Evolutionary conservation across 2,329 filamentous ascomycete species (phyloP).

Genomic region (Xylaria sp.): DNA sequence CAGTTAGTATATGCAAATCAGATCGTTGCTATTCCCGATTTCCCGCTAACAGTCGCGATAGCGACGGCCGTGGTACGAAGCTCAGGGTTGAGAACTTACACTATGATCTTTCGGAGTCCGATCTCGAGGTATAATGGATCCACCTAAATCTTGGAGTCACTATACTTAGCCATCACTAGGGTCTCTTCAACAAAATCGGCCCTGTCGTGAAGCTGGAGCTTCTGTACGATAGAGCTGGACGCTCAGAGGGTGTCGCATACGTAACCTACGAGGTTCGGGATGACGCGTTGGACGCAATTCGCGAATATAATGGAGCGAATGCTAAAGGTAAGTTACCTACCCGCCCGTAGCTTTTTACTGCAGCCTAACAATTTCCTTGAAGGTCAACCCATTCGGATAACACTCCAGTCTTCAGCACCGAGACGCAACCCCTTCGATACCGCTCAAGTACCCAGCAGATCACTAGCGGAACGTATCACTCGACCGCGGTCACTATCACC

Average conservation of each 20-base stretch:
- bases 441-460: slow-evolving; percentile 59
- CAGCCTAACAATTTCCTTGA: slow-evolving; percentile 9
- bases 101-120: slow-evolving; percentile 86
- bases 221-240: slow-evolving; percentile 84
- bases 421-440: slow-evolving; percentile 63
- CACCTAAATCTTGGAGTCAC: background rate
- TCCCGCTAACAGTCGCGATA: slow-evolving; percentile 37
- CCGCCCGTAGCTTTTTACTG: background rate
- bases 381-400: slow-evolving; percentile 82
- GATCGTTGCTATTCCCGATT: background rate
- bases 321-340: slow-evolving; percentile 75
- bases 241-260: slow-evolving; percentile 83
- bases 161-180: slow-evolving; percentile 56
- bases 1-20: slow-evolving; percentile 25
- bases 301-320: slow-evolving; percentile 87
- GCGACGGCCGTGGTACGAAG: slow-evolving; percentile 67
- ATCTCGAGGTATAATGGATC: slow-evolving; percentile 69
- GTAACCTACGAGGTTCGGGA: slow-evolving; percentile 76
- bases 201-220: slow-evolving; percentile 72
- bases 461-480: slow-evolving; percentile 68
- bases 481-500: slow-evolving; percentile 69
- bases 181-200: slow-evolving; percentile 80
- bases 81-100: slow-evolving; percentile 88
- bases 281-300: slow-evolving; percentile 76
- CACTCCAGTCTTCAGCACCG: slow-evolving; percentile 63